phyloP scores from a whole-genome alignment of 2,329 filamentous ascomycete species.

The Clarireedia paspali region DNA sequence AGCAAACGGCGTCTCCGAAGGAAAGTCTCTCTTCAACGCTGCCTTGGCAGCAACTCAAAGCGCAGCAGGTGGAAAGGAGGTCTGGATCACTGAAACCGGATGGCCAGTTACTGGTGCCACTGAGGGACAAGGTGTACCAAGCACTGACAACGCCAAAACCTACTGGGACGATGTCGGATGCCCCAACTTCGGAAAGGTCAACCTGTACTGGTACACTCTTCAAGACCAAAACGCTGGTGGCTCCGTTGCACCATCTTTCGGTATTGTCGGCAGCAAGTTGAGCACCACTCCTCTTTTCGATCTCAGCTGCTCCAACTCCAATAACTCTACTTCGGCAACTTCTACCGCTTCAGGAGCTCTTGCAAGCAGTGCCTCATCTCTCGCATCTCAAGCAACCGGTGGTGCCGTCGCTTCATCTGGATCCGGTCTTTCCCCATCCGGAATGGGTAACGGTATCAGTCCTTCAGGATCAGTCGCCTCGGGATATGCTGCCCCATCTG shows the following conservation, averaged over 20 bases:
- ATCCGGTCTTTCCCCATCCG: conserved; percentile 16
- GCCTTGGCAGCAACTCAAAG: conserved; percentile 53
- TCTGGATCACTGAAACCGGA: conserved; percentile 87
- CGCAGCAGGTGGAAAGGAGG: conserved; percentile 56
- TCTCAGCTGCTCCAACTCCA: conserved; percentile 45
- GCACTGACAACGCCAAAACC: conserved; percentile 59
- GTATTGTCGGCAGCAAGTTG: conserved; percentile 51
- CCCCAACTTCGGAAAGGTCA: conserved; percentile 54
- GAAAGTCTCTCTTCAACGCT: conserved; percentile 58
- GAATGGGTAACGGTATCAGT: conserved; percentile 9
- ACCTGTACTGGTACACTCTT: conserved; percentile 72
- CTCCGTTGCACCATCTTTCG: conserved; percentile 61
- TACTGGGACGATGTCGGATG: conserved; percentile 79
- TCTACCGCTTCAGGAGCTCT: conserved; percentile 5
- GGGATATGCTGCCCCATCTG: conserved; percentile 1
- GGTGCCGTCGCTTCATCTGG: conserved; percentile 14
- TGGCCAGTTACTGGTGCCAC: conserved; percentile 69
- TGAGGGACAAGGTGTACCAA: conserved; percentile 55
- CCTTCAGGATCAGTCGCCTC: conserved; percentile 5
- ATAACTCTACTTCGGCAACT: conserved; percentile 10
- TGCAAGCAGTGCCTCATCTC: conserved; percentile 11
- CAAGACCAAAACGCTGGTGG: conserved; percentile 53
- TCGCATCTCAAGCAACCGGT: conserved; percentile 8
- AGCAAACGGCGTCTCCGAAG: conserved; percentile 57
- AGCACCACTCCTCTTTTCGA: conserved; percentile 52